Conservation (phyloP, 2,329 filamentous ascomycete species). For the Fusarium marasasianum region DNA sequence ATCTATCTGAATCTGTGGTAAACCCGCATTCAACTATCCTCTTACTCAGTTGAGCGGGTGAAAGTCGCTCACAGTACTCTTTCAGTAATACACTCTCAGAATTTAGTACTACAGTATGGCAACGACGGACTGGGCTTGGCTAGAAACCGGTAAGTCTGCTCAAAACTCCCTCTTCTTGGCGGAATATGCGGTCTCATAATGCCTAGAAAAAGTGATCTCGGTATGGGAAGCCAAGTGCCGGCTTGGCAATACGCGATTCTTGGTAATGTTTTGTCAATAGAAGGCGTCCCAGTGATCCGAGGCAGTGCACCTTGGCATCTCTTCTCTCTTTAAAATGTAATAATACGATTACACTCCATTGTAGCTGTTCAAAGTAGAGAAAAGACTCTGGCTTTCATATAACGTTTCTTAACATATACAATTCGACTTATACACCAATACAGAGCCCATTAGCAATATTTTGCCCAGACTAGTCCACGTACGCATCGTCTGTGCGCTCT, state of each 20-base stretch:
- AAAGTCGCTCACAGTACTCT: fast-evolving
- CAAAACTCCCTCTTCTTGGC: too few species aligned
- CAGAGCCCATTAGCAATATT: not conserved
- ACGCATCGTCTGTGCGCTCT: constrained; percentile 8
- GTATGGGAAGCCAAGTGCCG: constrained; percentile 4
- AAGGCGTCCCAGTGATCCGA: not conserved
- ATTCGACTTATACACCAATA: not conserved
- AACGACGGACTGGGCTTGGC: too few species aligned
- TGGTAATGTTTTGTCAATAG: not conserved
- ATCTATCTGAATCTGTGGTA: fast-evolving
- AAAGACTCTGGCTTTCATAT: too few species aligned
- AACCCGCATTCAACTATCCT: fast-evolving
- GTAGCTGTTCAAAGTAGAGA: too few species aligned
- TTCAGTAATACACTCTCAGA: fast-evolving
- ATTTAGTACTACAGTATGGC: too few species aligned
- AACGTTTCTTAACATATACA: too few species aligned
- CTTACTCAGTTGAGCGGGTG: fast-evolving
- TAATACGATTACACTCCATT: too few species aligned
- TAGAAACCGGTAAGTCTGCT: too few species aligned
- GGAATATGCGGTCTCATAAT: not conserved
- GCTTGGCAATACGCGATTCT: constrained; percentile 10
- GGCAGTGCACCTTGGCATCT: not conserved
- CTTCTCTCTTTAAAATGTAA: not conserved
- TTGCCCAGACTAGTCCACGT: constrained; percentile 1
- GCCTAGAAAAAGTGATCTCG: constrained; percentile 1